Percentiles rank a stretch among this genome's conserved stretches.
Conservation (phyloP, 1,284 basidiomycete species). For the Coriolopsis trogii region DNA sequence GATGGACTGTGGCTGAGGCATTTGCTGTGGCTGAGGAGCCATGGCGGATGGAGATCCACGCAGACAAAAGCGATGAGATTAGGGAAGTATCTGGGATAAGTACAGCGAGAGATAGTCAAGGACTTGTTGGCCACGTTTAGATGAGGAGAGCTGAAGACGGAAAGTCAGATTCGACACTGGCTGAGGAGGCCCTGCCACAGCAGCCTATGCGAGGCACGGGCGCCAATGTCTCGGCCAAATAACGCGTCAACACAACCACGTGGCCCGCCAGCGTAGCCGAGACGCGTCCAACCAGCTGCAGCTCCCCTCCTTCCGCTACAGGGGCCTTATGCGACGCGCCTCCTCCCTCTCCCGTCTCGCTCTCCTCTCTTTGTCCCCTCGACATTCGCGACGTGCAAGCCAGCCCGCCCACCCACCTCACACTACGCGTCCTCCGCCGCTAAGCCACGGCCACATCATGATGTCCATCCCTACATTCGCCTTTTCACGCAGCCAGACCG, state of each 20-base stretch:
- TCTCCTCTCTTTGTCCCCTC: not conserved
- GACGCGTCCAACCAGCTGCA: constrained; percentile 14
- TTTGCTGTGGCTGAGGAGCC: constrained; percentile 12
- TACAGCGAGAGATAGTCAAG: constrained; percentile 3
- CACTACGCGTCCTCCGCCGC: not conserved
- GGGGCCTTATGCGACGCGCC: constrained; percentile 13
- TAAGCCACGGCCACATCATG: not conserved
- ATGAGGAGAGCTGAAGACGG: not conserved
- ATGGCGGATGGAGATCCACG: constrained; percentile 2
- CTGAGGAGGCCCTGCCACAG: no score
- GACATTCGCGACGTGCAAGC: not conserved
- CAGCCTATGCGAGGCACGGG: constrained; percentile 14
- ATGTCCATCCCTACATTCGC: not conserved
- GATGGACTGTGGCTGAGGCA: constrained; percentile 33
- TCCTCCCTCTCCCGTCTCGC: not conserved
- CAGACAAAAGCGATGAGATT: constrained; percentile 2
- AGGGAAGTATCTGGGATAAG: not conserved
- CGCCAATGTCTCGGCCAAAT: constrained; percentile 12
- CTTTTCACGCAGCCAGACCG: constrained; percentile 15
- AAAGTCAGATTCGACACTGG: no score
- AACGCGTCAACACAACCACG: constrained; percentile 24
- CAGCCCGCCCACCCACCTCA: constrained; percentile 1
- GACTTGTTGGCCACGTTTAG: constrained; percentile 2
- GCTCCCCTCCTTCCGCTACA: not conserved
- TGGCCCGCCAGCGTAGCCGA: constrained; percentile 6